Evolutionary conservation across 495 filamentous ascomycete genomes (phyloP).

Genomic region (Podospora comata): DNA sequence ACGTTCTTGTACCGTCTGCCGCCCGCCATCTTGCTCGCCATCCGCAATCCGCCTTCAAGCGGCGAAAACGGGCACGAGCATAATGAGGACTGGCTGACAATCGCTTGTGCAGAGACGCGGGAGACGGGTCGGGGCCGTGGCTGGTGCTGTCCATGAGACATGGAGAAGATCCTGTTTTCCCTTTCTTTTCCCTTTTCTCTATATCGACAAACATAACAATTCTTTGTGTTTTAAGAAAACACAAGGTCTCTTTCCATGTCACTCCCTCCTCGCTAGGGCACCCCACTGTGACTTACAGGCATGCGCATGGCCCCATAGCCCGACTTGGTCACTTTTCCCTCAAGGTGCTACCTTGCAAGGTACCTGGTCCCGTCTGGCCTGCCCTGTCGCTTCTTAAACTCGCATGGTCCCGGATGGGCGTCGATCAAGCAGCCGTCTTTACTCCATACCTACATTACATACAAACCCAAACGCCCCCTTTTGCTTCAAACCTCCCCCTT

Average conservation of each 20-base stretch:
- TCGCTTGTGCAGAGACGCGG: constrained; percentile 21
- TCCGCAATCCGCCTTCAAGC: neutral
- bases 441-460: constrained; percentile 32
- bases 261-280: neutral
- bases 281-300: constrained; percentile 15
- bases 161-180: constrained; percentile 12
- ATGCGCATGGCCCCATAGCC: constrained; percentile 23
- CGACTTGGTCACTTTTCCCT: constrained; percentile 13
- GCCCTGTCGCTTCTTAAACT: constrained; percentile 48
- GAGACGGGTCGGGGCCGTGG: constrained; percentile 28
- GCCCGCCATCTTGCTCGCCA: neutral
- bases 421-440: constrained; percentile 34
- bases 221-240: neutral
- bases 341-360: constrained; percentile 18
- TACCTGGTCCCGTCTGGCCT: constrained; percentile 13
- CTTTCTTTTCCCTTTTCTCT: constrained; percentile 12
- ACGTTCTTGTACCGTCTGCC: constrained; percentile 11
- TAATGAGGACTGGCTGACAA: constrained; percentile 25
- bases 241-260: neutral
- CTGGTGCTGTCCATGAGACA: constrained; percentile 13
- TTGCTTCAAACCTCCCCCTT: constrained; percentile 39
- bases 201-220: constrained; percentile 1
- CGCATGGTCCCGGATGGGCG: constrained; percentile 37
- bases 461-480: constrained; percentile 31
- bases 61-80: neutral